These are phyloP conservation scores for Xerocomellus dryophilus DNA, from an alignment of 768 basidiomycete species.

Conservation along the genomic window DNA sequence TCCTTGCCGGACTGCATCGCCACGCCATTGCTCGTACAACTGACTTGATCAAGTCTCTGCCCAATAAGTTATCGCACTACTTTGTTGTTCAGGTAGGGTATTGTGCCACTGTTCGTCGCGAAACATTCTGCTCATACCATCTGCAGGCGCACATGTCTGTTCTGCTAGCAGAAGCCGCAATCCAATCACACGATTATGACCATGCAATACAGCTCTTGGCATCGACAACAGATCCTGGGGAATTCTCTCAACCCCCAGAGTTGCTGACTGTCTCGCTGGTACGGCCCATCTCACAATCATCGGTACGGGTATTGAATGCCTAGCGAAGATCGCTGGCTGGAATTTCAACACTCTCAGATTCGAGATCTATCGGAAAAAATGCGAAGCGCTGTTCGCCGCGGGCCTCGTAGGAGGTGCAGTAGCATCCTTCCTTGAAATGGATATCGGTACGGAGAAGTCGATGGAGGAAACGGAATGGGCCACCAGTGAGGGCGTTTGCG, in stretches of 20 bases:
- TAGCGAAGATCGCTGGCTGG: constrained; percentile 17
- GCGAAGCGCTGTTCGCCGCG: constrained; percentile 5
- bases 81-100: constrained; percentile 8
- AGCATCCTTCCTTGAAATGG: constrained; percentile 2
- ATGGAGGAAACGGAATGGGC: constrained; percentile 5
- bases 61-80: background rate
- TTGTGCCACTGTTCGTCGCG: background rate
- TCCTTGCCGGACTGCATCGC: constrained; percentile 1
- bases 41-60: constrained; percentile 3
- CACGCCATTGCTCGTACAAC: constrained; percentile 4
- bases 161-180: constrained; percentile 11
- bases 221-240: background rate
- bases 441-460: background rate
- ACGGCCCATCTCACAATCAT: background rate
- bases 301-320: background rate
- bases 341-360: constrained; percentile 10
- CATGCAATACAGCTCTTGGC: constrained; percentile 5
- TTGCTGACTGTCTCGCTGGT: constrained; percentile 17
- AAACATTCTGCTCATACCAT: background rate
- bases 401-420: background rate
- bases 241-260: constrained; percentile 3
- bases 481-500: background rate
- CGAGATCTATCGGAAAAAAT: constrained; percentile 4
- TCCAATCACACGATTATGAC: constrained; percentile 8
- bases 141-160: constrained; percentile 10